phyloP scores from a whole-genome alignment of 2,329 filamentous ascomycete species.

The Penicillium brasilianum region DNA sequence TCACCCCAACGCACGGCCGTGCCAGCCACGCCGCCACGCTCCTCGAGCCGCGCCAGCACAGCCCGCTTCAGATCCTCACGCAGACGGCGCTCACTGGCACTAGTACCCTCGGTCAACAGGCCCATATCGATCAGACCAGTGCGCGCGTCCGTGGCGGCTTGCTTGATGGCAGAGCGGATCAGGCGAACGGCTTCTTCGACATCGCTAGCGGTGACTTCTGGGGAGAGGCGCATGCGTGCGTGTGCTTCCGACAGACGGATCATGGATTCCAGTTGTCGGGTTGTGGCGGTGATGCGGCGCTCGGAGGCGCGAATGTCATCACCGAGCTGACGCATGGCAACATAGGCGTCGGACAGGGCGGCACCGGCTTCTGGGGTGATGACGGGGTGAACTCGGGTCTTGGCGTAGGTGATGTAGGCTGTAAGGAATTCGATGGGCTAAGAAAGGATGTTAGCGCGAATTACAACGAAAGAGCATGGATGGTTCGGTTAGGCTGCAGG shows the following conservation, averaged over 20 bases:
- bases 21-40: slow-evolving; percentile 70
- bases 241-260: slow-evolving; percentile 95
- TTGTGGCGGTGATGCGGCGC: slow-evolving; percentile 96
- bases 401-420: slow-evolving; percentile 95
- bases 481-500: slow-evolving; percentile 23
- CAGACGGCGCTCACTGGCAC: slow-evolving; percentile 80
- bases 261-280: slow-evolving; percentile 96
- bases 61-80: slow-evolving; percentile 84
- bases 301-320: slow-evolving; percentile 85
- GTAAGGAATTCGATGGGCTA: slow-evolving; percentile 94
- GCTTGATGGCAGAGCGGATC: slow-evolving; percentile 93
- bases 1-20: slow-evolving; percentile 78
- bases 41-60: slow-evolving; percentile 75
- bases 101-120: slow-evolving; percentile 90
- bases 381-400: slow-evolving; percentile 79
- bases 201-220: slow-evolving; percentile 76
- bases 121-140: slow-evolving; percentile 96
- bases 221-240: slow-evolving; percentile 91
- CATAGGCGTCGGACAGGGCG: slow-evolving; percentile 84
- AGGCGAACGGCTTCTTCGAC: slow-evolving; percentile 89
- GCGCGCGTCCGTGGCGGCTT: slow-evolving; percentile 90
- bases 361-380: slow-evolving; percentile 80
- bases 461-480: not conserved
- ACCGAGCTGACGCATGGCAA: slow-evolving; percentile 92
- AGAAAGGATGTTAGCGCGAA: not conserved